Percentiles rank a stretch among this genome's conserved stretches.
Evolutionary conservation across 1,284 basidiomycete species (phyloP).

Genomic region (Fomitopsis schrenkii): DNA sequence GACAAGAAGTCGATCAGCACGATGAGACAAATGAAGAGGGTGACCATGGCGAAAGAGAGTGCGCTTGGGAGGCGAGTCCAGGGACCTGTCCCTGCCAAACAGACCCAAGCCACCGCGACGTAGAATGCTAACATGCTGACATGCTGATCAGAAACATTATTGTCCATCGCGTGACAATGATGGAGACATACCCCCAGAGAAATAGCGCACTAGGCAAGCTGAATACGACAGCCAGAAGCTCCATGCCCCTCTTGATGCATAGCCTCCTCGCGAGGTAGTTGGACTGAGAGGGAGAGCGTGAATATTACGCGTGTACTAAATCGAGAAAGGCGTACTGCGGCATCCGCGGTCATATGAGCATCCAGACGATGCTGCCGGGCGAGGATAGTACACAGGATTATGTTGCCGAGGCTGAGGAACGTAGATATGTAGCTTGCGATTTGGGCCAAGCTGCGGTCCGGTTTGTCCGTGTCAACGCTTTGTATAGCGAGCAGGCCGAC

Average conservation of each 20-base stretch:
- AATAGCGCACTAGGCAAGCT: constrained; percentile 25
- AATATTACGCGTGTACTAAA: not conserved
- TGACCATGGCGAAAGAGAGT: not conserved
- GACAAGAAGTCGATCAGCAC: not conserved
- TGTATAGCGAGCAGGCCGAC: constrained; percentile 36
- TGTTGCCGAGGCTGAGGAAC: constrained; percentile 22
- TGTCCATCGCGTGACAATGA: not conserved
- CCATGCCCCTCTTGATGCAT: constrained; percentile 6
- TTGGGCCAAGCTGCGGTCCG: constrained; percentile 18
- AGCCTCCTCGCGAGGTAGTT: constrained; percentile 14
- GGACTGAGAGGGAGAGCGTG: constrained; percentile 1
- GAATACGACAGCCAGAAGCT: constrained; percentile 21
- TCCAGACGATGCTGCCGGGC: constrained; percentile 16
- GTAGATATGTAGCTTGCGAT: constrained; percentile 25
- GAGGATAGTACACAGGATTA: constrained; percentile 21
- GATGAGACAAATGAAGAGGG: not conserved
- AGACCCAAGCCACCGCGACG: constrained; percentile 8
- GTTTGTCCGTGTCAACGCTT: constrained; percentile 21
- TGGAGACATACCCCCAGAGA: constrained; percentile 22
- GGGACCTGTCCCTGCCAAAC: constrained; percentile 3
- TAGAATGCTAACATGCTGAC: constrained; percentile 17
- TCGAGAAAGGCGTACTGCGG: constrained; percentile 12
- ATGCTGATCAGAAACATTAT: too few species aligned
- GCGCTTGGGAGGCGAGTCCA: constrained; percentile 2
- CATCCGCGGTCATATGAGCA: constrained; percentile 5